Base-by-base conservation (phyloP, 1,139 yeast genomes). In the Suhomyces bribrorum region DNA sequence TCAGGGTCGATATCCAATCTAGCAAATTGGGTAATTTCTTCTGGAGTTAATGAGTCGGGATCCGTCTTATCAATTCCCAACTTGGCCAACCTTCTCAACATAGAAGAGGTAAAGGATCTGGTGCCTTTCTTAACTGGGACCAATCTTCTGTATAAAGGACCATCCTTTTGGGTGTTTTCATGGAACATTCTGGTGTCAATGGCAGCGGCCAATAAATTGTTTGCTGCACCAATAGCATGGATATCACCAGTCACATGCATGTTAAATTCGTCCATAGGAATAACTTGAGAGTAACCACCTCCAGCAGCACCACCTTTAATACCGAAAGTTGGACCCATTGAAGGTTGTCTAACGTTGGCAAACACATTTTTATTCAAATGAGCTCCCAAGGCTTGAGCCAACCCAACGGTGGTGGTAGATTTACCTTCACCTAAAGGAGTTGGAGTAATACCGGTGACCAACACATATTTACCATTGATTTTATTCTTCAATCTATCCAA, bases 261-360 rank as follows among this genome's bases (percentile, higher is more conserved):
- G 64, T 85, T 85, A 66, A 85, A 85, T 59, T 85, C 92, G 59
- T 85, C 94, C 92, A 85, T 85, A 36, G 94, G 94, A 56, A 85
- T 84, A 16, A 84, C 92, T 61, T 85, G 92, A 6, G 94, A 75
- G 56, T 83, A 84, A 38, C 92, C 92, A 58, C 92, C 94, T 52
- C 94, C 94, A 8, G 94, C 92, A 45, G 94, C 94, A 61, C 92
- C 92, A 57, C 94, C 94, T 62, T 85, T 85, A 41, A 84, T 86
- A 61, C 94, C 94, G 54, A 85, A 84, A 7, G 92, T 85, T 38
- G 94, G 94, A 15, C 94, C 94, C 90, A 84, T 83, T 11, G 89
- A 82, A 11, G 94, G 92, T 58, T 85, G 94, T 63, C 94, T 77
- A 32, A 85, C 89, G 53, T 84, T 84, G 37, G 92, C 94, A 60